phyloP scores from a whole-genome alignment of 2,329 filamentous ascomycete genomes.

The Fusarium avenaceum region DNA sequence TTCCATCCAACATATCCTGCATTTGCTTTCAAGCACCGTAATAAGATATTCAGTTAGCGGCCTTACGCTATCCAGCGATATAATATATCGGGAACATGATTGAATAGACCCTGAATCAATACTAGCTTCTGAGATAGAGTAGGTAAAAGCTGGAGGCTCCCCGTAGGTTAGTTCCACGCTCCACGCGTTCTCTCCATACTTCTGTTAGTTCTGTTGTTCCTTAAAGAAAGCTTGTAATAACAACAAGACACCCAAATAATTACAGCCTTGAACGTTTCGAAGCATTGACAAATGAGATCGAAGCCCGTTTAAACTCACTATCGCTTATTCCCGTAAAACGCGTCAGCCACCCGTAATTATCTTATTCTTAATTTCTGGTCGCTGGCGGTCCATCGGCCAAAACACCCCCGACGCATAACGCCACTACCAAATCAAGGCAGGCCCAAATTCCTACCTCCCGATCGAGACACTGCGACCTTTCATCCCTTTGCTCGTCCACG shows the following conservation, averaged over 20 bases:
- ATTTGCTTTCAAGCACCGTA: not conserved
- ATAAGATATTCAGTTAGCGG: too few relatives aligned
- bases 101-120: not conserved
- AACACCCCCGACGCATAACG: conserved; percentile 29
- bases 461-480: conserved; percentile 22
- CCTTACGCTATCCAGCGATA: not conserved
- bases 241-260: not conserved
- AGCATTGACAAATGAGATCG: not conserved
- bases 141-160: not conserved
- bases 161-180: conserved; percentile 9
- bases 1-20: not conserved
- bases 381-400: conserved; percentile 22
- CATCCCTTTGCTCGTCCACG: conserved; percentile 28
- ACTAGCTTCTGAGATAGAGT: conserved; percentile 6
- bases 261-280: not conserved
- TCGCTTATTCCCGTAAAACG: conserved; percentile 14
- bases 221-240: conserved; percentile 9
- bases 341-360: conserved; percentile 22
- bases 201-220: not conserved
- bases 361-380: conserved; percentile 5
- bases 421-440: conserved; percentile 37
- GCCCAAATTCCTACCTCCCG: conserved; percentile 34
- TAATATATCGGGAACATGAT: not conserved
- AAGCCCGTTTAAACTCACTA: not conserved
- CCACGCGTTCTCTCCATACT: conserved; percentile 40